phyloP scores from a whole-genome alignment of 768 basidiomycete genomes.

The Coprinopsis sp. region DNA sequence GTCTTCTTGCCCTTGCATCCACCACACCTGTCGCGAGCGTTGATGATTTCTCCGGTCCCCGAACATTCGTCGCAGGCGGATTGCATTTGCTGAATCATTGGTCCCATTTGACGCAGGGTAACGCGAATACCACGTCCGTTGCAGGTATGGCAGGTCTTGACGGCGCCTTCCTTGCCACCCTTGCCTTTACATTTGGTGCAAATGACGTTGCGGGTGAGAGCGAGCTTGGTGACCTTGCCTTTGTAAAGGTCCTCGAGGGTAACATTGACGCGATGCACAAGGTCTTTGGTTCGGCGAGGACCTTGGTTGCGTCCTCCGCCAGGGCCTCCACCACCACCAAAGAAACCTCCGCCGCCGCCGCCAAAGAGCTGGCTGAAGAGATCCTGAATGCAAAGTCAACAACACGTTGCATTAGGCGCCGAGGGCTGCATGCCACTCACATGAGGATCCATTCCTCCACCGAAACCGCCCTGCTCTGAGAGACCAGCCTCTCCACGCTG shows the following conservation, averaged over 20 bases:
- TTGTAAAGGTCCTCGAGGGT: conserved; percentile 98
- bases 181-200: conserved; percentile 93
- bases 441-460: conserved; percentile 90
- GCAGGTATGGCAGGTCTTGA: conserved; percentile 72
- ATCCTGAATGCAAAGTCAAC: conserved; percentile 47
- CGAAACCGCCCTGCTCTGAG: conserved; percentile 82
- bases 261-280: conserved; percentile 93
- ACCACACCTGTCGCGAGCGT: conserved; percentile 86
- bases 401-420: neutral
- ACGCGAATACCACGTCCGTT: conserved; percentile 87
- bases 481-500: conserved; percentile 89
- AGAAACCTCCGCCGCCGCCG: conserved; percentile 72
- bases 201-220: conserved; percentile 91
- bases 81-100: conserved; percentile 99
- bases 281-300: conserved; percentile 93
- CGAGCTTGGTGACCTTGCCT: conserved; percentile 97
- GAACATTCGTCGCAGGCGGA: conserved; percentile 90
- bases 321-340: conserved; percentile 68
- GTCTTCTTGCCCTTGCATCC: conserved; percentile 95
- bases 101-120: conserved; percentile 94
- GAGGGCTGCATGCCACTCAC: conserved; percentile 34
- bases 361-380: conserved; percentile 97
- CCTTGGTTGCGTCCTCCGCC: conserved; percentile 63
- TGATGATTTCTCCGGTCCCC: conserved; percentile 94
- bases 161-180: conserved; percentile 96